Conservation (phyloP, 208 protist species). For the Acanthamoeba healyi region DNA sequence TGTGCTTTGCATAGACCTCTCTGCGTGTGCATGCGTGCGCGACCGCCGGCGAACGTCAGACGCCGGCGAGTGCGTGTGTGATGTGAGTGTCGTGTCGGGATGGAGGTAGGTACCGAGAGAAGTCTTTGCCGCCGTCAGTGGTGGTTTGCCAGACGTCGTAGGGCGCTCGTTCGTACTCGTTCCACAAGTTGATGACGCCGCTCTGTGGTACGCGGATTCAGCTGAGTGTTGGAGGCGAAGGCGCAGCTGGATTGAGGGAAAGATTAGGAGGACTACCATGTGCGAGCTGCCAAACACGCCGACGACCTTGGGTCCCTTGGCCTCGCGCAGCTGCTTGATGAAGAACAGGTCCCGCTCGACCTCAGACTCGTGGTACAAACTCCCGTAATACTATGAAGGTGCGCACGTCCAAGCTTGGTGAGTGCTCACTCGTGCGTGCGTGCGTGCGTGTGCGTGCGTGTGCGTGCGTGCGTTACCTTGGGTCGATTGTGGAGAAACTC, state of each 20-base stretch:
- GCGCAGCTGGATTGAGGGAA: too few species aligned
- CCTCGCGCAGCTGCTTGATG: constrained; percentile 7
- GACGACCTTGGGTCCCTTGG: not conserved
- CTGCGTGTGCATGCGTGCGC: not conserved
- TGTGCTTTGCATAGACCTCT: not conserved
- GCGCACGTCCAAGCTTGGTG: too few species aligned
- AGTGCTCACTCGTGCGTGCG: too few species aligned
- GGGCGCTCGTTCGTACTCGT: not conserved
- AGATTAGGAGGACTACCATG: too few species aligned
- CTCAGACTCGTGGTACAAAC: not conserved
- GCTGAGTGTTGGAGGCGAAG: too few species aligned
- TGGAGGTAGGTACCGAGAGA: not conserved
- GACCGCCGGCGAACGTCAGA: not conserved
- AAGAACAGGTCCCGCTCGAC: constrained; percentile 5
- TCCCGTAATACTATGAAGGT: not conserved
- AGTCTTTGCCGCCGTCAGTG: not conserved
- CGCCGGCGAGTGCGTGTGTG: not conserved
- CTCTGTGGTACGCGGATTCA: not conserved
- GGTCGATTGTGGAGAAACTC: not conserved
- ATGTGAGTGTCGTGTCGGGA: not conserved
- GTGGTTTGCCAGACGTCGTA: constrained; percentile 9
- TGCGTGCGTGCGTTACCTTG: too few species aligned
- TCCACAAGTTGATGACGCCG: constrained; percentile 15
- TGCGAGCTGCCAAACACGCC: not conserved
- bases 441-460: too few species aligned